A percentile compares a stretch with the other conserved stretches of the same genome.
These are phyloP conservation scores for Bigelowiella natans DNA, from an alignment of 78 protist species.

Conservation along the genomic window DNA sequence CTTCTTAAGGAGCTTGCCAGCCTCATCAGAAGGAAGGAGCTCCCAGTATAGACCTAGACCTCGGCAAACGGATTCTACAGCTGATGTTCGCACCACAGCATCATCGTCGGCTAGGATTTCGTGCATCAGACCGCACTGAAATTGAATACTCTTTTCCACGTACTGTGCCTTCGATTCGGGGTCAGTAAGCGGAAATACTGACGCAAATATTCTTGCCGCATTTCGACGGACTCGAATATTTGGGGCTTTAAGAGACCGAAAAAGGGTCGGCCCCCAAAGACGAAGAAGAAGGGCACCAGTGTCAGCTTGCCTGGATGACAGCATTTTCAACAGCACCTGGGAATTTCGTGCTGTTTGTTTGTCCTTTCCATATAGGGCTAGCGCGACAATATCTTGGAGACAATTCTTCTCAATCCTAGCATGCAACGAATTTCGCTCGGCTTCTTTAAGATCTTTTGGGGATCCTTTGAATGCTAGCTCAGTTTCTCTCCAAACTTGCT, in stretches of 20 bases:
- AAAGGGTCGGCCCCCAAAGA: slow-evolving; percentile 46
- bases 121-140: not conserved
- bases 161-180: slow-evolving; percentile 12
- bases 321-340: not conserved
- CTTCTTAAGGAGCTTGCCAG: slow-evolving; percentile 16
- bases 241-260: slow-evolving; percentile 37
- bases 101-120: slow-evolving; percentile 34
- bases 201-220: slow-evolving; percentile 36
- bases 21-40: slow-evolving; percentile 32
- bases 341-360: not conserved
- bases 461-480: no score
- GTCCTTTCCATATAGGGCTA: slow-evolving; percentile 26
- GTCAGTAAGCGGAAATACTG: slow-evolving; percentile 49
- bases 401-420: slow-evolving; percentile 37
- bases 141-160: not conserved
- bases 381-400: slow-evolving; percentile 36
- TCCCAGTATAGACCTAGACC: slow-evolving; percentile 52
- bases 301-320: not conserved
- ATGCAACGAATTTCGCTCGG: not conserved
- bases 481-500: no score
- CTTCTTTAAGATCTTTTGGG: no score
- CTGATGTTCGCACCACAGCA: slow-evolving; percentile 23
- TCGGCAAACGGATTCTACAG: slow-evolving; percentile 25
- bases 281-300: slow-evolving; percentile 47
- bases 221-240: slow-evolving; percentile 43